Conservation (phyloP, 139 green algal genomes). For the Coelastrella sp. region DNA sequence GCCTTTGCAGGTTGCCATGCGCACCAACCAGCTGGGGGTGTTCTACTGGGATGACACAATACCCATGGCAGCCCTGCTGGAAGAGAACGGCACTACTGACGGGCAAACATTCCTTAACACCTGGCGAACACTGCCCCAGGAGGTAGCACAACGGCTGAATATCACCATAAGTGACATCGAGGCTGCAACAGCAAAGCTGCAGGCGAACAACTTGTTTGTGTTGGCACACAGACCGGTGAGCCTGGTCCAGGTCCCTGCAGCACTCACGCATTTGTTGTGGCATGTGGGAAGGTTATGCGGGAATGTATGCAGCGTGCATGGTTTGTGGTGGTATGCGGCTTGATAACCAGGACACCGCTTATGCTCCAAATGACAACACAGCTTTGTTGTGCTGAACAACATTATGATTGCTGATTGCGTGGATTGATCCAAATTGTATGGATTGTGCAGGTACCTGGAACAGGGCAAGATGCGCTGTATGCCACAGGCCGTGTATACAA, state of each 20-base stretch:
- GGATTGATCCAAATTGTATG: too few species aligned
- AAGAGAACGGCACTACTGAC: constrained; percentile 69
- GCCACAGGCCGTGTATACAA: constrained; percentile 58
- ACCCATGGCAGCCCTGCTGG: constrained; percentile 70
- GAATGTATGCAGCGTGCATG: too few species aligned
- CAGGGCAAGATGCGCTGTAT: constrained; percentile 75
- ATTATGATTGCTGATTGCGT: too few species aligned
- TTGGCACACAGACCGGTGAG: constrained; percentile 76
- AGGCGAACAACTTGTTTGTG: constrained; percentile 71
- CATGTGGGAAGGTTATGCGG: too few species aligned
- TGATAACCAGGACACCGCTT: too few species aligned
- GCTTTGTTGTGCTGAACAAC: too few species aligned
- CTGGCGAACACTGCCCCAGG: constrained; percentile 64
- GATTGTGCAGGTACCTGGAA: constrained; percentile 59
- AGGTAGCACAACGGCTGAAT: constrained; percentile 45
- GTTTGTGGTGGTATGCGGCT: too few species aligned
- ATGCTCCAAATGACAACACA: too few species aligned
- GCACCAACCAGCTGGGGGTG: constrained; percentile 87
- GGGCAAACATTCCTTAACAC: constrained; percentile 59
- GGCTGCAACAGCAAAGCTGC: constrained; percentile 62
- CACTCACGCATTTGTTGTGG: neutral
- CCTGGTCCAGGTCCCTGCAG: neutral
- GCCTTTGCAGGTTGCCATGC: constrained; percentile 83
- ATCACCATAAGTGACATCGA: constrained; percentile 61
- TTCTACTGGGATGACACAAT: constrained; percentile 89